Conservation (phyloP, 176 grass and related monocot species). For the Secale cereale region DNA sequence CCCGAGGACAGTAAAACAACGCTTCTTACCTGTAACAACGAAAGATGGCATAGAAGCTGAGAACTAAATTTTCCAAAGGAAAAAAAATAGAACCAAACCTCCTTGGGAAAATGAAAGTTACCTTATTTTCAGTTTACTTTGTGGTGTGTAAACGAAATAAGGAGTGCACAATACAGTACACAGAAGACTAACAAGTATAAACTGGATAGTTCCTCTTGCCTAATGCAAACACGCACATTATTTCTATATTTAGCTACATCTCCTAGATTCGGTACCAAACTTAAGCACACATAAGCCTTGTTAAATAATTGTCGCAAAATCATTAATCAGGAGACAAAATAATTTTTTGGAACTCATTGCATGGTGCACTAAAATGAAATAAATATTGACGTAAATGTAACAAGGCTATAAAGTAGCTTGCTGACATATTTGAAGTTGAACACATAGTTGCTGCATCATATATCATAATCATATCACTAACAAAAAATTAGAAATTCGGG, state of each 20-base stretch:
- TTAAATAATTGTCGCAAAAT: not conserved
- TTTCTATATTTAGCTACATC: slow-evolving; percentile 5
- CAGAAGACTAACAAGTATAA: not conserved
- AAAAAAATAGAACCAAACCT: not conserved
- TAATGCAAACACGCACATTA: not conserved
- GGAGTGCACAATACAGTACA: not conserved
- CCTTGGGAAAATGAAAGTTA: not conserved
- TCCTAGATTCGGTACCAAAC: not conserved
- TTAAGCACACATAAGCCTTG: not conserved
- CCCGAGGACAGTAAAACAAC: slow-evolving; percentile 16
- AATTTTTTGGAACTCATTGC: not conserved
- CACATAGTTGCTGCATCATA: not conserved
- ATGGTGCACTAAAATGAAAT: not conserved
- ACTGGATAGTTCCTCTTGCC: not conserved
- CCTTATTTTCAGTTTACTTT: not conserved
- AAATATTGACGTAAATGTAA: not conserved
- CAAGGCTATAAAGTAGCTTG: not conserved
- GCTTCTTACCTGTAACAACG: slow-evolving; percentile 34
- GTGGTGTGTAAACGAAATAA: not conserved
- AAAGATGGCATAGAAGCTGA: slow-evolving; percentile 1
- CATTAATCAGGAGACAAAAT: not conserved
- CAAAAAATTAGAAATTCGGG: not conserved
- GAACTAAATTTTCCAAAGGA: not conserved
- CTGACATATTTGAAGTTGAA: not conserved
- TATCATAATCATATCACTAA: not conserved